These are phyloP conservation scores for Candida pini DNA, from an alignment of 805 yeast genomes.

Conservation along the genomic window DNA sequence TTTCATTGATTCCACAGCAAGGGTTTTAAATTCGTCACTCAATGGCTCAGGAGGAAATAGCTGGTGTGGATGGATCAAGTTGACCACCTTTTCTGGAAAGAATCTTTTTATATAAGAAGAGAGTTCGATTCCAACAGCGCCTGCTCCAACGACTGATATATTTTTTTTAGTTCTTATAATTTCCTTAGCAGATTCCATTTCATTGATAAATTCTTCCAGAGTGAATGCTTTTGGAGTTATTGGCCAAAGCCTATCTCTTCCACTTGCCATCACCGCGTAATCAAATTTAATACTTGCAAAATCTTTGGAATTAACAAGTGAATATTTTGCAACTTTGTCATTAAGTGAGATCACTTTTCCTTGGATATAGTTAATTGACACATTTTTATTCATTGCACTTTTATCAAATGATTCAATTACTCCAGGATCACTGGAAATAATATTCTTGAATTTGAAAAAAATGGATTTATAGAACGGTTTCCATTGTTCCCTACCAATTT, in stretches of 20 bases:
- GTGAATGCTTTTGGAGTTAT: constrained; percentile 43
- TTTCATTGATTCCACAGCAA: too few species aligned
- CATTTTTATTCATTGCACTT: too few species aligned
- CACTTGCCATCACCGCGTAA: constrained; percentile 42
- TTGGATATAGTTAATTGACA: too few species aligned
- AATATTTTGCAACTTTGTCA: too few species aligned
- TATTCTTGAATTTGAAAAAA: too few species aligned
- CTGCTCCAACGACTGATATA: constrained; percentile 47
- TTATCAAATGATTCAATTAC: too few species aligned
- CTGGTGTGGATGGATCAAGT: constrained; percentile 37
- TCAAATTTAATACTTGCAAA: constrained; percentile 32
- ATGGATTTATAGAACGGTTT: constrained; percentile 5
- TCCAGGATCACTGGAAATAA: too few species aligned
- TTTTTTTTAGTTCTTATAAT: constrained; percentile 31
- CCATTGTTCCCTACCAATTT: constrained; percentile 26
- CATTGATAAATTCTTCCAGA: constrained; percentile 31
- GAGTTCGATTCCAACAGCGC: constrained; percentile 47
- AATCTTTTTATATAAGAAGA: constrained; percentile 41
- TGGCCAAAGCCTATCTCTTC: constrained; percentile 50
- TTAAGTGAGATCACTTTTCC: too few species aligned
- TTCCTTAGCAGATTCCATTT: constrained; percentile 33
- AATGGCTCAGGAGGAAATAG: constrained; percentile 33
- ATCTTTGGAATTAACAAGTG: background rate
- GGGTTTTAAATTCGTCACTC: constrained; percentile 7
- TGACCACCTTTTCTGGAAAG: constrained; percentile 33